Conservation (phyloP, 352 stramenopile genomes). For the Blastocystis sp. region DNA sequence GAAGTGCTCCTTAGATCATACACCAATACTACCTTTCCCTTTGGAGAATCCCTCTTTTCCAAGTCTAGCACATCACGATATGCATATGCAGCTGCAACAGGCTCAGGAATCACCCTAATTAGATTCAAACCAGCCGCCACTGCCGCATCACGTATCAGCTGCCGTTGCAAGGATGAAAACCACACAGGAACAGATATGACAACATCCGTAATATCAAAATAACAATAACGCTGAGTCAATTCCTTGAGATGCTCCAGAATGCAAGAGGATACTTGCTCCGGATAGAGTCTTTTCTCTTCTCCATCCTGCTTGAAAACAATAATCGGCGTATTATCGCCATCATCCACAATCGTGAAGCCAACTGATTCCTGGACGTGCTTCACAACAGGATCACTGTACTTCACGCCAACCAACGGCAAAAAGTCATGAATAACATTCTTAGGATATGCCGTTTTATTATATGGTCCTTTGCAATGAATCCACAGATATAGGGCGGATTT, state of each 20-base stretch:
- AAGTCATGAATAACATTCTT: conserved; percentile 23
- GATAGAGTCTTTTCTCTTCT: neutral
- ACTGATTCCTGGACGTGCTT: conserved; percentile 3
- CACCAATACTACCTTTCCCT: conserved; percentile 70
- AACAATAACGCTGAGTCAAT: neutral
- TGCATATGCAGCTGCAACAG: conserved; percentile 74
- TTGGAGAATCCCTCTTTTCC: conserved; percentile 60
- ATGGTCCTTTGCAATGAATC: conserved; percentile 16
- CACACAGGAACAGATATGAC: conserved; percentile 78
- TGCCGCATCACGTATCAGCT: conserved; percentile 98
- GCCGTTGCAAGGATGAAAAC: conserved; percentile 99
- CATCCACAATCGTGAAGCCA: conserved; percentile 17
- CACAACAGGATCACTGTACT: neutral
- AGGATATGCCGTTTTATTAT: neutral
- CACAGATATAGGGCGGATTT: neutral
- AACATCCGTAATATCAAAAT: conserved; percentile 19
- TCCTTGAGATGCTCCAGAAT: neutral
- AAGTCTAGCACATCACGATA: conserved; percentile 71
- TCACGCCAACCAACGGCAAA: neutral
- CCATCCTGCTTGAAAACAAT: neutral
- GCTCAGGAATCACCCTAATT: conserved; percentile 86
- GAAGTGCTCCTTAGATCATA: conserved; percentile 79
- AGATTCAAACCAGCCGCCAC: conserved; percentile 95
- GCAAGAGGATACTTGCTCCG: conserved; percentile 24
- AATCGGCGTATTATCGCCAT: conserved; percentile 19